A percentile compares a stretch with the other conserved stretches of the same genome.
These are phyloP conservation scores for Lachnellula suecica DNA, from an alignment of 2,329 filamentous ascomycete species.

Conservation along the genomic window DNA sequence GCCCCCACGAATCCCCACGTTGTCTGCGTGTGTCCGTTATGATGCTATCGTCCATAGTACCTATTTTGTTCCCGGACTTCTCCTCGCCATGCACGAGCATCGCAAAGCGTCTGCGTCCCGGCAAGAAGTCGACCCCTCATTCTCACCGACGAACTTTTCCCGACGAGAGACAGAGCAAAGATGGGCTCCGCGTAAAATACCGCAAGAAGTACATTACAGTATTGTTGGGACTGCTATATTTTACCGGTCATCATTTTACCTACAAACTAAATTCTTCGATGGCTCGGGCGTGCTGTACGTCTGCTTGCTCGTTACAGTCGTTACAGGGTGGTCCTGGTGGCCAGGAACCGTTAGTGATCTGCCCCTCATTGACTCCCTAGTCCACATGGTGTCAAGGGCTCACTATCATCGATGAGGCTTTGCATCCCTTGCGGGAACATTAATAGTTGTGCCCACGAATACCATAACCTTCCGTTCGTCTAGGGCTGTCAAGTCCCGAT, in stretches of 20 bases:
- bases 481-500: background rate
- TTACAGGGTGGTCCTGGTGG: background rate
- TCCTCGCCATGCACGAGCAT: no score
- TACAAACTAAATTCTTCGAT: background rate
- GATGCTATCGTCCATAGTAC: background rate
- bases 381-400: background rate
- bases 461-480: background rate
- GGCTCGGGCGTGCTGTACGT: background rate
- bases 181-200: no score
- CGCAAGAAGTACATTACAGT: background rate
- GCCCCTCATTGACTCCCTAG: background rate
- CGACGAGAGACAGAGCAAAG: no score
- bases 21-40: background rate
- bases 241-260: background rate
- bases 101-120: no score
- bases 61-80: no score
- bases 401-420: conserved; percentile 1
- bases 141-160: no score
- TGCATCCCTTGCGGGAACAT: background rate
- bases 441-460: background rate
- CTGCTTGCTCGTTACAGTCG: background rate
- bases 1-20: background rate
- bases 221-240: background rate
- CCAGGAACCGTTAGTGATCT: conserved; percentile 7
- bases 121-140: background rate